These are phyloP conservation scores for Malus sieversii DNA, from an alignment of 306 rosid genomes.

Conservation along the genomic window DNA sequence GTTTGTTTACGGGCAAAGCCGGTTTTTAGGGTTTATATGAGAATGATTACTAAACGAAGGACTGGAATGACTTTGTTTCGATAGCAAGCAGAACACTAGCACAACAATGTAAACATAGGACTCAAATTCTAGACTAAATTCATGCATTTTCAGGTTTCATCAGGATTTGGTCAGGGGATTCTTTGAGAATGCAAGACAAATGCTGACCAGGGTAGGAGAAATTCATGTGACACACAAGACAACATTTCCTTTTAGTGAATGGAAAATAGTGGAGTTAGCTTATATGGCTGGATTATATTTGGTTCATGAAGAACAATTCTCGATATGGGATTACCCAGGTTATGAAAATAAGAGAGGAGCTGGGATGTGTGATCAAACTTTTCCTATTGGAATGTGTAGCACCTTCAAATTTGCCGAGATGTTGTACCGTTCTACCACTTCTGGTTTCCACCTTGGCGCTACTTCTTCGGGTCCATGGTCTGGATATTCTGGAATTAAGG, in stretches of 20 bases:
- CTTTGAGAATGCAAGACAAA: conserved; percentile 5
- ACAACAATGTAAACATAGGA: background rate
- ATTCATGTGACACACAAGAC: conserved; percentile 53
- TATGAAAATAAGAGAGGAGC: conserved; percentile 31
- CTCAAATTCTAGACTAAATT: background rate
- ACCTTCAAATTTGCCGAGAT: conserved; percentile 20
- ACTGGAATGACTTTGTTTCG: background rate
- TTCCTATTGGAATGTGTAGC: conserved; percentile 21
- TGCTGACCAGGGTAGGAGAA: conserved; percentile 14
- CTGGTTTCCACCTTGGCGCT: background rate
- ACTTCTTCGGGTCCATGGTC: background rate
- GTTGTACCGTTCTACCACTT: background rate
- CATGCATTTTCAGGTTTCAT: conserved; percentile 23
- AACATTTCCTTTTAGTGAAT: conserved; percentile 6
- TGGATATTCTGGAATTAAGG: background rate
- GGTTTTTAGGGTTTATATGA: background rate
- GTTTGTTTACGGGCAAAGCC: background rate
- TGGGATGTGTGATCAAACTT: conserved; percentile 1
- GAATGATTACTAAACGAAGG: background rate
- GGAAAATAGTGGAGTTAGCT: conserved; percentile 27
- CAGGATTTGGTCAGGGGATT: conserved; percentile 19
- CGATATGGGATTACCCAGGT: background rate
- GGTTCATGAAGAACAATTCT: conserved; percentile 2
- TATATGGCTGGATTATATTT: background rate
- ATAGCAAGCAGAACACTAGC: background rate